Percentiles rank a stretch among this genome's conserved stretches.
Conservation (phyloP, 75 land plant species). For the Selaginella moellendorffii region DNA sequence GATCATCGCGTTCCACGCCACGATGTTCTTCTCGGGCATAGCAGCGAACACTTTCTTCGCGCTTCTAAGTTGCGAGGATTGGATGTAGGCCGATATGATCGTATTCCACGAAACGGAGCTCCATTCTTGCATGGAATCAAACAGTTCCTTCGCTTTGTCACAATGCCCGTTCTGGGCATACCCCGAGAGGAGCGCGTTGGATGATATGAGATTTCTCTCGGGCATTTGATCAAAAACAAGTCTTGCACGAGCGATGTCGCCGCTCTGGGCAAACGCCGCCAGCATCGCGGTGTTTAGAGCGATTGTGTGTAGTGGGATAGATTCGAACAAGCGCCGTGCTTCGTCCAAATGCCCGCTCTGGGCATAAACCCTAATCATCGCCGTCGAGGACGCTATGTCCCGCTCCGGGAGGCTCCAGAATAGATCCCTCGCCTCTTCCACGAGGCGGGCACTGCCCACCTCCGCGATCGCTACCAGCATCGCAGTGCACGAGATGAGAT, state of each 20-base stretch:
- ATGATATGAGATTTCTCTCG: background rate
- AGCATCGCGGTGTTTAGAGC: background rate
- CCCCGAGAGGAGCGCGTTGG: background rate
- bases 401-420: background rate
- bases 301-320: background rate
- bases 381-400: background rate
- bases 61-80: background rate
- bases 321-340: background rate
- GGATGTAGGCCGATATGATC: background rate
- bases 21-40: background rate
- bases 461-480: background rate
- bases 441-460: background rate
- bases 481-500: background rate
- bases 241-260: background rate
- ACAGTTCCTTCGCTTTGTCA: background rate
- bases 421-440: background rate
- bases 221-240: background rate
- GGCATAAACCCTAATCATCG: background rate
- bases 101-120: background rate
- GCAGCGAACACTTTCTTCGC: background rate
- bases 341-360: background rate
- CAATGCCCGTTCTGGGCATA: background rate
- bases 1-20: constrained; percentile 1
- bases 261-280: background rate
- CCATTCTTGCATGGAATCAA: background rate